These are phyloP conservation scores for Dictyostelium firmibasis DNA, from an alignment of 78 protist species.

Conservation along the genomic window DNA sequence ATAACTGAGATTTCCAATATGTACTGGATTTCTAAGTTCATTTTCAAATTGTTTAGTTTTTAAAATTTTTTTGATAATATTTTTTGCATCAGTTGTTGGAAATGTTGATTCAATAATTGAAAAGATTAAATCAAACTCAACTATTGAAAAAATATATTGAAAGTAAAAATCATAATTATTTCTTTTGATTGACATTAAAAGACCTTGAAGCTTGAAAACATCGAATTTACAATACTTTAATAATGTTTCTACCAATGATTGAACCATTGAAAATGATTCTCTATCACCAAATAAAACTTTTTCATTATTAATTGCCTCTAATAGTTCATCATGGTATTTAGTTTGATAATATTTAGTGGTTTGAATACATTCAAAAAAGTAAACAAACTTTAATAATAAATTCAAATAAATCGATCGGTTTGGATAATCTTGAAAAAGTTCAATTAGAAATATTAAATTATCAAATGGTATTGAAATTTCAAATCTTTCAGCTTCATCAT, in stretches of 20 bases:
- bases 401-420: background rate
- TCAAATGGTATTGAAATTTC: constrained; percentile 6
- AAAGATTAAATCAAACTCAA: background rate
- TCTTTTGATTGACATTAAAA: background rate
- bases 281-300: background rate
- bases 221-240: background rate
- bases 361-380: constrained; percentile 4
- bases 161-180: background rate
- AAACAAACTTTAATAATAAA: background rate
- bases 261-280: background rate
- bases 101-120: background rate
- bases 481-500: constrained; percentile 6
- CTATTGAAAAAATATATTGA: background rate
- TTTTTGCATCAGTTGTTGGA: background rate
- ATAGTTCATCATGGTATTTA: background rate
- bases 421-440: background rate
- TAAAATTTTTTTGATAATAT: background rate
- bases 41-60: background rate
- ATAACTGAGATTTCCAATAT: background rate
- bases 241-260: background rate
- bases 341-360: background rate
- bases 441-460: background rate
- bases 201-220: background rate
- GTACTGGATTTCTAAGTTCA: background rate
- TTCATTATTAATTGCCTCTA: background rate